phyloP scores from a whole-genome alignment of 2,329 filamentous ascomycete species.

The Niveomyces coronatus region DNA sequence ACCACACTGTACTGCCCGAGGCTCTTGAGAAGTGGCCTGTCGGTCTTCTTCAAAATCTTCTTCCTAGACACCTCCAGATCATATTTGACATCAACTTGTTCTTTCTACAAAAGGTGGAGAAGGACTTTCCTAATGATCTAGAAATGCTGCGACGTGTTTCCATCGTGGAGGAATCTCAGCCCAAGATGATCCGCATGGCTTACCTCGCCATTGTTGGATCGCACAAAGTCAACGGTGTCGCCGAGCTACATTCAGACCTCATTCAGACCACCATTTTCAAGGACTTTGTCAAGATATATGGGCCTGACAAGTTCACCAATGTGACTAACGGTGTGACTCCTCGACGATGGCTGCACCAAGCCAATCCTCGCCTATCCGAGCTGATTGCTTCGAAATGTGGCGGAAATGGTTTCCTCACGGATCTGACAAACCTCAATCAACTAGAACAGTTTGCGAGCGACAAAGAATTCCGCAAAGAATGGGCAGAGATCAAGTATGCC shows the following conservation, averaged over 20 bases:
- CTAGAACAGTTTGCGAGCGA: conserved; percentile 78
- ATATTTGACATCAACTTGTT: conserved; percentile 97
- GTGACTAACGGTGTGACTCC: conserved; percentile 98
- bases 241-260: conserved; percentile 92
- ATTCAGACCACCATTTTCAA: conserved; percentile 99
- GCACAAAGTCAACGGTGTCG: conserved; percentile 98
- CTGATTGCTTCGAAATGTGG: conserved; percentile 86
- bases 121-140: conserved; percentile 77
- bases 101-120: conserved; percentile 87
- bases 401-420: conserved; percentile 75
- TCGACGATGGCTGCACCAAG: conserved; percentile 92
- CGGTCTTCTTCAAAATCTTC: conserved; percentile 78
- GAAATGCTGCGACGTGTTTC: conserved; percentile 83
- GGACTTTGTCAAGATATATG: conserved; percentile 92
- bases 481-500: conserved; percentile 90
- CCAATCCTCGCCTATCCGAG: conserved; percentile 84
- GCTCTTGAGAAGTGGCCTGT: conserved; percentile 98
- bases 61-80: conserved; percentile 90
- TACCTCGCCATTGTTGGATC: conserved; percentile 91
- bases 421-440: conserved; percentile 76
- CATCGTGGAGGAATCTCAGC: conserved; percentile 92
- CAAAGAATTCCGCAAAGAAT: conserved; percentile 84
- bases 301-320: conserved; percentile 95
- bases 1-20: conserved; percentile 95
- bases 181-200: conserved; percentile 98